Evolutionary conservation across 1,139 yeast genomes (phyloP).

Genomic region (Kurtzmaniella natalensis): DNA sequence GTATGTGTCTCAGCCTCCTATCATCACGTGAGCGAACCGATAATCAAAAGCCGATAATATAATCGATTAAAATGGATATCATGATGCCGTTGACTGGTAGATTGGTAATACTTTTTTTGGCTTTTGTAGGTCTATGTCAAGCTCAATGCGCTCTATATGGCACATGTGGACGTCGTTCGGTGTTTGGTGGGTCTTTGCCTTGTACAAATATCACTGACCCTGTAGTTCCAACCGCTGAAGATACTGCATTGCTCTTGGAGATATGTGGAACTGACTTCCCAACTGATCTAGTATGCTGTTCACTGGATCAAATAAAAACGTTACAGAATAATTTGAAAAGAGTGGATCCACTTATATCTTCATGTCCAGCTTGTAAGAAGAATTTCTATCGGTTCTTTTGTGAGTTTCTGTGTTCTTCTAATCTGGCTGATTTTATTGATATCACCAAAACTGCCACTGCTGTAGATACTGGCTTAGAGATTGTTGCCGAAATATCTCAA

Average conservation of each 20-base stretch:
- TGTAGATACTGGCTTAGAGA: conserved; percentile 44
- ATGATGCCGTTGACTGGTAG: too few species aligned
- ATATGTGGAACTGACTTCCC: conserved; percentile 73
- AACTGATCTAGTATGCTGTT: conserved; percentile 34
- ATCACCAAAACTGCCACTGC: conserved; percentile 56
- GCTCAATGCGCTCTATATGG: conserved; percentile 59
- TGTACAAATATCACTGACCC: conserved; percentile 61
- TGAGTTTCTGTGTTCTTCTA: conserved; percentile 84
- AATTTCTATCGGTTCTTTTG: conserved; percentile 86
- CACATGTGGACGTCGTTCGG: conserved; percentile 72
- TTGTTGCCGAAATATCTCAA: conserved; percentile 70
- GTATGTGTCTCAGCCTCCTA: too few species aligned
- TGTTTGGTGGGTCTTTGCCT: conserved; percentile 78
- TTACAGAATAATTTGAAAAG: conserved; percentile 54
- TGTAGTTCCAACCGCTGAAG: conserved; percentile 31
- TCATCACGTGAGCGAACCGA: too few species aligned
- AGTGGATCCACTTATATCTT: conserved; percentile 76
- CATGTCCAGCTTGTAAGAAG: conserved; percentile 91
- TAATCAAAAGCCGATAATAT: too few species aligned
- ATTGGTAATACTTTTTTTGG: too few species aligned
- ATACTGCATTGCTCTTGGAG: conserved; percentile 43
- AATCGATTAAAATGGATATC: too few species aligned
- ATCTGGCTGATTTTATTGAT: conserved; percentile 72
- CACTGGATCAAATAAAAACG: conserved; percentile 29
- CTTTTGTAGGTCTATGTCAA: not conserved